phyloP scores from a whole-genome alignment of 495 filamentous ascomycete genomes.

The Aspergillus campestris region DNA sequence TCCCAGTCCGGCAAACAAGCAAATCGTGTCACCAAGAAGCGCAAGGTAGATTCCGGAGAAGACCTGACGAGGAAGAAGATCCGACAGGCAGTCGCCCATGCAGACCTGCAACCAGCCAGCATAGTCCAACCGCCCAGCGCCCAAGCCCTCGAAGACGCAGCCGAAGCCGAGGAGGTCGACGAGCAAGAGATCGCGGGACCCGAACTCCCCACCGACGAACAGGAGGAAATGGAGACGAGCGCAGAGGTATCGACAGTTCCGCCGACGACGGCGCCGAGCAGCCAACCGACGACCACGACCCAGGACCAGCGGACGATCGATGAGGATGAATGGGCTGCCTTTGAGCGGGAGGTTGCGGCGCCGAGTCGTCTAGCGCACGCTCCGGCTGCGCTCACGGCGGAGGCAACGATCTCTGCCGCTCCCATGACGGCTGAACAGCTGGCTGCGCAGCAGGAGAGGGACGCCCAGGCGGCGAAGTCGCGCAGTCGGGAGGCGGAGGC shows the following conservation, averaged over 20 bases:
- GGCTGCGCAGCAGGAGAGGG: conserved; percentile 53
- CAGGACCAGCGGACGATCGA: conserved; percentile 40
- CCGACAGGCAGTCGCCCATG: conserved; percentile 23
- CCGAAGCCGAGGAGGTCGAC: conserved; percentile 16
- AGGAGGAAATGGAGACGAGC: conserved; percentile 7
- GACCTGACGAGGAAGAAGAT: conserved; percentile 42
- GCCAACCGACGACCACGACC: conserved; percentile 3
- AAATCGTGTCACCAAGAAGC: conserved; percentile 45
- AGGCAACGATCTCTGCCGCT: conserved; percentile 58
- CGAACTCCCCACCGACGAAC: conserved; percentile 14
- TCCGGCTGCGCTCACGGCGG: conserved; percentile 23
- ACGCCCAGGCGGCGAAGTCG: conserved; percentile 36
- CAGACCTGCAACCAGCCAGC: conserved; percentile 18
- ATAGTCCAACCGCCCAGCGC: conserved; percentile 18
- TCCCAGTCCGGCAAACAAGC: conserved; percentile 28
- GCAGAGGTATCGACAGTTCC: conserved; percentile 10
- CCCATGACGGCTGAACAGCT: conserved; percentile 64
- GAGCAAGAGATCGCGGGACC: conserved; percentile 25
- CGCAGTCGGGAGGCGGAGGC: conserved; percentile 47
- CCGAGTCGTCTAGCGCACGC: conserved; percentile 31
- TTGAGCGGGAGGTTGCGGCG: conserved; percentile 74
- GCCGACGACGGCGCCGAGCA: conserved; percentile 1
- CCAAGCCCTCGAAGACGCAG: conserved; percentile 13
- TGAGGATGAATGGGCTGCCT: conserved; percentile 85
- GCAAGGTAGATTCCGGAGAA: conserved; percentile 45